Conservation (phyloP, 2,329 filamentous ascomycete genomes). For the Drechslerella coelobrocha region DNA sequence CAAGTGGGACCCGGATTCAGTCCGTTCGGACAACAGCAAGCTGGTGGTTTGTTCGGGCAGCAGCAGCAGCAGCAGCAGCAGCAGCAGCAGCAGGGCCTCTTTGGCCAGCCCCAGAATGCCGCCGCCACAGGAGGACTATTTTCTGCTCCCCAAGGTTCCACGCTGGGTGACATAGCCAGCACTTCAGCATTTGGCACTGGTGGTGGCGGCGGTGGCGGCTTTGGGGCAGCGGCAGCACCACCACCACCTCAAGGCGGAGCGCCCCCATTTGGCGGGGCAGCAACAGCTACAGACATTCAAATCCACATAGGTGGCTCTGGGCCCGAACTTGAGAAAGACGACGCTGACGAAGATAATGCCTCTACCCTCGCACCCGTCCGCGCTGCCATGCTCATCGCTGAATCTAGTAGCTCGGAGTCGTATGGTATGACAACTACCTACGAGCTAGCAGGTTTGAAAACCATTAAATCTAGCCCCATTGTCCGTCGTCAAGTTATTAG, state of each 20-base stretch:
- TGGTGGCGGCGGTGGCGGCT: too few species aligned
- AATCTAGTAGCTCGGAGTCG: conserved; percentile 62
- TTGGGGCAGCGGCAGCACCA: conserved; percentile 1
- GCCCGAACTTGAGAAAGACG: conserved; percentile 24
- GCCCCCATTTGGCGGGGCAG: not conserved
- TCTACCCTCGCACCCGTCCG: conserved; percentile 54
- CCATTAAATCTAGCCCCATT: conserved; percentile 63
- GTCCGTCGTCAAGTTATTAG: conserved; percentile 68
- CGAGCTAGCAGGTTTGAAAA: conserved; percentile 67
- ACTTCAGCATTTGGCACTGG: conserved; percentile 3
- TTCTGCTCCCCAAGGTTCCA: too few species aligned
- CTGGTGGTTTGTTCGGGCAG: conserved; percentile 15
- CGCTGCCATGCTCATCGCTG: conserved; percentile 50
- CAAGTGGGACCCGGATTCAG: conserved; percentile 5
- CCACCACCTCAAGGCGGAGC: not conserved
- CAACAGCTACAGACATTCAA: not conserved
- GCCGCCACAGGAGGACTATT: not conserved
- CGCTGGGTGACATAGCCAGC: conserved; percentile 9
- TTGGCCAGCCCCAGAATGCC: conserved; percentile 11
- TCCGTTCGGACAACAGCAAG: not conserved
- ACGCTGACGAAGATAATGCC: conserved; percentile 36
- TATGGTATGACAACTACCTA: conserved; percentile 68
- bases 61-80: not conserved
- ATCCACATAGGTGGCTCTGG: not conserved
- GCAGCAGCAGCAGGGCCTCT: conserved; percentile 1